Evolutionary conservation across 2,329 filamentous ascomycete species (phyloP), one percentile per base, ranked within the genome.

Genomic region (Rhynchosporium secalis): DNA sequence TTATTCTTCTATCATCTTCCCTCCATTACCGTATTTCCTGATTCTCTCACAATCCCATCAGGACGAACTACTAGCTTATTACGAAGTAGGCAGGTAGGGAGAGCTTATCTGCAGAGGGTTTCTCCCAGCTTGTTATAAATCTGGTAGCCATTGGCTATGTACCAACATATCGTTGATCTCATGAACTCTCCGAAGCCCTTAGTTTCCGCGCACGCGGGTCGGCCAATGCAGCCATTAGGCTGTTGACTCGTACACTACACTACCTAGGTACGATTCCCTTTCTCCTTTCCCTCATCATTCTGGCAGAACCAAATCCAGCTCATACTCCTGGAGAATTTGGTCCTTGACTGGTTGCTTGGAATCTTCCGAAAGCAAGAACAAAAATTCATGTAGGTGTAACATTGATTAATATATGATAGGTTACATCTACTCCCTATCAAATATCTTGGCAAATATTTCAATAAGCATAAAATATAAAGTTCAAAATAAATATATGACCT

Each of bases 121-220:
- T 13, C 28, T 54, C 51, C 40, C 51, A 41, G 51, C 51, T 28
- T 54, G 51, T 54, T 36, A n/a, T 20, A 20, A 20, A 20, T 20
- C 20, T 20, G 20, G 20, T 20, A 20, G 20, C 20, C 20, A 20
- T 33, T 54, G 36, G 3, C 20, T 28, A 20, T 15, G n/a, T 54
- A 54, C 26, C 36, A 15, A 54, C 36, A 40, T n/a, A 33, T 41
- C 38, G 49, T 40, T 54, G 51, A 54, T 54, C 51, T 33, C 51
- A 54, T 41, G 13, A 46, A 56, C 31, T 12, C 29, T 40, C 54
- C 41, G 40, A 56, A n/a, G 10, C 41, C 31, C 40, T 29, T n/a
- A 5, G 2, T 38, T 40, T 54, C 43, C 43, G 43, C 15, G 43
- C 47, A n/a, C 29, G 9, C 38, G 52, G 52, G 52, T 56, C 49